Base-by-base conservation (phyloP, 1,139 yeast genomes). In the Pneumocystis murina region DNA sequence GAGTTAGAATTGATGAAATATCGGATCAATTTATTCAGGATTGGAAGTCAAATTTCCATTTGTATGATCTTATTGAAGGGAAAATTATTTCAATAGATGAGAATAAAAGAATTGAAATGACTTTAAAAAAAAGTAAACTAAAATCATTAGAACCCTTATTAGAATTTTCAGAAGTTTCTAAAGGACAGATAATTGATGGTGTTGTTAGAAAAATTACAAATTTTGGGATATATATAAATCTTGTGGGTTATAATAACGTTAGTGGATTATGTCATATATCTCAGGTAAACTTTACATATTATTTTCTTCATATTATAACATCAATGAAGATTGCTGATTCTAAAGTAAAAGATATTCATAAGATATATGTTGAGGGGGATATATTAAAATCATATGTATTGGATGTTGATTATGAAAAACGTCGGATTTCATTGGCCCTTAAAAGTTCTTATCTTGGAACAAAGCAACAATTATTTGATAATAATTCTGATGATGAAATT, bases 241-340 rank as follows among this genome's bases (percentile, higher is more conserved):
- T 92, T 65, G 89, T 85, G 70, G 88, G 87, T 62, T 84, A 94
- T 59, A 77, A 82, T 63, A 83, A 84, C 70, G 80, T 90, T 64
- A 83, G 86, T 70, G 98, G 97, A 64, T 80, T 92, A 69, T 91
- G 96, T 70, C 97, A 92, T 73, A 85, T 81, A 67, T 80, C 92
- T 54, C 86, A 92, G 30, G 60, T 58, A 58, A 48, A 30, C 14
- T 48, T 24, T 48, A 24, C 3, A 2, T 20, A 58, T 24, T 14
- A 20, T 24, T 58, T 58, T n/a, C 20, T 40, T 20, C 12, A 16
- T 20, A 17, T n/a, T 57, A 57, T 38, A 38, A 38, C 60, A 4
- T 24, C 6, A 24, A 30, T 55, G 10, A 38, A 58, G 74, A 86
- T 92, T 65, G 85, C 97, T 12, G 65, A 65, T 35, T 62, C 59